A percentile compares a stretch with the other conserved stretches of the same genome.
These are phyloP conservation scores for Fusarium sulawesiense DNA, from an alignment of 2,329 filamentous ascomycete species.

Conservation along the genomic window DNA sequence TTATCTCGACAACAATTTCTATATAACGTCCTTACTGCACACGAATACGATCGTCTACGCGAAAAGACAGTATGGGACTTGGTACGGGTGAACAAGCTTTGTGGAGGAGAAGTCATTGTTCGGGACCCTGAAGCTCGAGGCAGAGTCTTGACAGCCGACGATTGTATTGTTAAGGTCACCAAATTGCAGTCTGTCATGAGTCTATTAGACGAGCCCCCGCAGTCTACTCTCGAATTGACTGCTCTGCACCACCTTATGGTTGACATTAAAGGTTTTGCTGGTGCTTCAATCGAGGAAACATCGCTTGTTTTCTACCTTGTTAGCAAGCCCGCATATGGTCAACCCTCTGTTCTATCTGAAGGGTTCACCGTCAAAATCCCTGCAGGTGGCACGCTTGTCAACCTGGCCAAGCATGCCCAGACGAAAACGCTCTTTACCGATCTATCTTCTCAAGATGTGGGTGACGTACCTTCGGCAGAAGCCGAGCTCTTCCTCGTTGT, in stretches of 20 bases:
- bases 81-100: conserved; percentile 92
- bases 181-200: conserved; percentile 96
- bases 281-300: conserved; percentile 78
- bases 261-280: conserved; percentile 84
- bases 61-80: conserved; percentile 96
- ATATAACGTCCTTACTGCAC: conserved; percentile 90
- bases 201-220: conserved; percentile 84
- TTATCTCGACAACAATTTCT: conserved; percentile 88
- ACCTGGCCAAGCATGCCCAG: conserved; percentile 71
- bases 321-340: conserved; percentile 72
- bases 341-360: conserved; percentile 79
- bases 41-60: conserved; percentile 83
- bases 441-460: conserved; percentile 79
- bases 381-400: conserved; percentile 76
- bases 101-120: conserved; percentile 94
- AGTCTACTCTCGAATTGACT: conserved; percentile 72
- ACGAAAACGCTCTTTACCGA: conserved; percentile 91
- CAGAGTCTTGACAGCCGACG: conserved; percentile 87
- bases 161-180: conserved; percentile 91
- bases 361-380: conserved; percentile 83
- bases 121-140: conserved; percentile 86
- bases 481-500: conserved; percentile 86
- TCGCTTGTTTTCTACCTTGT: conserved; percentile 83
- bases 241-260: conserved; percentile 84
- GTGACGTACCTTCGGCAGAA: conserved; percentile 70